Conservation (phyloP, 257 asterid species). For the Sherardia arvensis region DNA sequence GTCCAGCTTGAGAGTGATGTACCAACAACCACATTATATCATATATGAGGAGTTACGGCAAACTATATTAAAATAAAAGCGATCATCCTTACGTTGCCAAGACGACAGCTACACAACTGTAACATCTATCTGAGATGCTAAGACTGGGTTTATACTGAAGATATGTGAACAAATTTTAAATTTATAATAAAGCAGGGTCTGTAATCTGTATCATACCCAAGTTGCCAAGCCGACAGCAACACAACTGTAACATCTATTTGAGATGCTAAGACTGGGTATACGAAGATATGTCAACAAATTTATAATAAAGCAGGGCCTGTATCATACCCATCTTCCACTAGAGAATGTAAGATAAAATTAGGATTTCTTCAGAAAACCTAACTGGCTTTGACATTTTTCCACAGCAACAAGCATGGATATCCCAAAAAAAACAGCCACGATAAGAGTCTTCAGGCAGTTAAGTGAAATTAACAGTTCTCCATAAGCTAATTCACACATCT, state of each 20-base stretch:
- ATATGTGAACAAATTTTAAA: too few species aligned
- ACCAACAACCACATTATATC: neutral
- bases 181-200: too few species aligned
- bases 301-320: neutral
- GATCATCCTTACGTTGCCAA: neutral
- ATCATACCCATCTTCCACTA: neutral
- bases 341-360: neutral
- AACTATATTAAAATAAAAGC: neutral
- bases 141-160: too few species aligned
- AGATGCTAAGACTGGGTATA: too few species aligned
- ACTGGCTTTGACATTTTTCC: neutral
- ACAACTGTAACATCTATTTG: neutral
- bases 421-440: neutral
- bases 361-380: neutral
- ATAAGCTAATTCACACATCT: neutral
- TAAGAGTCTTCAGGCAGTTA: neutral
- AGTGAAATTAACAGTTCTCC: neutral
- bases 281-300: neutral
- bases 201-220: neutral
- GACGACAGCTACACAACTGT: neutral
- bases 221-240: neutral
- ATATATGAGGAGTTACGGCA: neutral
- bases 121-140: neutral
- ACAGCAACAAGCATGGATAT: slow-evolving; percentile 1
- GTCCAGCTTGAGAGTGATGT: neutral